Conservation (phyloP, 2,329 filamentous ascomycete species). For the Calonectria naviculata region DNA sequence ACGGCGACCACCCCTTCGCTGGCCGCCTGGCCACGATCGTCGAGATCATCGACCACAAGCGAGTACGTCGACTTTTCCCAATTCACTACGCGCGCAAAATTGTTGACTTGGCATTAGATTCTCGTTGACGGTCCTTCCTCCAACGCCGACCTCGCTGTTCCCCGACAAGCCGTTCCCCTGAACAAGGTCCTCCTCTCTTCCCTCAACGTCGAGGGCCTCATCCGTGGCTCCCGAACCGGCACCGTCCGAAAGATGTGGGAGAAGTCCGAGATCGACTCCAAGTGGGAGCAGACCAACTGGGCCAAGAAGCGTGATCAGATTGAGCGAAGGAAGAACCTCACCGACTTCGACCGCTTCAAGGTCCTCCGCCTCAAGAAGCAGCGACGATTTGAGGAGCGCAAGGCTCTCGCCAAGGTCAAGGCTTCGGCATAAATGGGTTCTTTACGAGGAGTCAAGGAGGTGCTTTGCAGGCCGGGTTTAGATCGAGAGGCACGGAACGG, state of each 20-base stretch:
- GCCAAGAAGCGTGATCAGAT: constrained; percentile 92
- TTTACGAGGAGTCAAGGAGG: constrained; percentile 49
- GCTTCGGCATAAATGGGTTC: constrained; percentile 74
- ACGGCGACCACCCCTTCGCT: constrained; percentile 78
- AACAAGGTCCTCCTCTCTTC: constrained; percentile 88
- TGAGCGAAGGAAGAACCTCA: constrained; percentile 88
- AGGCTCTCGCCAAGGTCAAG: constrained; percentile 94
- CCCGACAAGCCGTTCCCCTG: constrained; percentile 88
- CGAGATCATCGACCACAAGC: constrained; percentile 99
- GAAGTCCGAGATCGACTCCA: constrained; percentile 89
- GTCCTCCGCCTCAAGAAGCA: constrained; percentile 99
- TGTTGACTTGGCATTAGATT: constrained; percentile 69
- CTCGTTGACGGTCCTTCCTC: constrained; percentile 94
- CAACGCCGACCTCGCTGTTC: constrained; percentile 81
- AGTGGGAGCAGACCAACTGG: constrained; percentile 93
- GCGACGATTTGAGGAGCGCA: constrained; percentile 97
- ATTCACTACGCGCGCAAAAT: constrained; percentile 18
- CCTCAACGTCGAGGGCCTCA: constrained; percentile 86
- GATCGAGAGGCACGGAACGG: constrained; percentile 50
- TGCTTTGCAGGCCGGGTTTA: constrained; percentile 49
- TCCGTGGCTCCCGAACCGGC: constrained; percentile 85
- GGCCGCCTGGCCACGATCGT: constrained; percentile 94
- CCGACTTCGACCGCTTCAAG: constrained; percentile 99
- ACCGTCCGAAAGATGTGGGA: constrained; percentile 91
- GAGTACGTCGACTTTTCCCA: constrained; percentile 75